Conservation (phyloP, 140 eudicot species). For the Oenanthe javanica region DNA sequence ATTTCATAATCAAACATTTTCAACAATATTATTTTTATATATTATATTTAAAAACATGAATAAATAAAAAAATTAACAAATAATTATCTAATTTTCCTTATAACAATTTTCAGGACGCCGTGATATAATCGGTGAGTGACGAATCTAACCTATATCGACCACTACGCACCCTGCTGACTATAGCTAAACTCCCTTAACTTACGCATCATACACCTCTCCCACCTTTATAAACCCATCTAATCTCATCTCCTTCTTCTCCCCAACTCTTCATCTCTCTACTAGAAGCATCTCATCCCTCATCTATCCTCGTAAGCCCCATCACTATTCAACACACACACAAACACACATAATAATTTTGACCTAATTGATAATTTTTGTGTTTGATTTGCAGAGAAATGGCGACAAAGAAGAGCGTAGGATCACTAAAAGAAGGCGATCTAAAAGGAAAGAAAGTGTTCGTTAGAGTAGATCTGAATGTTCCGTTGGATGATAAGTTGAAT, state of each 20-base stretch:
- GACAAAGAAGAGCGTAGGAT: conserved; percentile 74
- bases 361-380: neutral
- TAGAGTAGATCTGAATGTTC: conserved; percentile 90
- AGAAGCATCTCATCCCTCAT: neutral
- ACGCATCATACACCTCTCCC: neutral
- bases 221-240: neutral
- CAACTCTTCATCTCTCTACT: no score
- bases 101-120: no score
- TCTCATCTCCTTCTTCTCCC: neutral
- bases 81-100: no score
- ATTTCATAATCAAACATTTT: no score
- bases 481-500: conserved; percentile 65
- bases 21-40: no score
- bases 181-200: neutral
- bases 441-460: conserved; percentile 82
- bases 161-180: neutral
- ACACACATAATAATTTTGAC: neutral
- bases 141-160: no score
- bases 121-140: no score
- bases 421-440: conserved; percentile 71
- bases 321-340: neutral
- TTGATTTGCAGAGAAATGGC: conserved; percentile 40
- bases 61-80: no score
- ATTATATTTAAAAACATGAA: no score
- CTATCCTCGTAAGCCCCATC: neutral